A percentile compares a stretch with the other conserved stretches of the same genome.
These are phyloP conservation scores for Chamaecyparis obtusa DNA, from an alignment of 75 land plant genomes.

Conservation along the genomic window DNA sequence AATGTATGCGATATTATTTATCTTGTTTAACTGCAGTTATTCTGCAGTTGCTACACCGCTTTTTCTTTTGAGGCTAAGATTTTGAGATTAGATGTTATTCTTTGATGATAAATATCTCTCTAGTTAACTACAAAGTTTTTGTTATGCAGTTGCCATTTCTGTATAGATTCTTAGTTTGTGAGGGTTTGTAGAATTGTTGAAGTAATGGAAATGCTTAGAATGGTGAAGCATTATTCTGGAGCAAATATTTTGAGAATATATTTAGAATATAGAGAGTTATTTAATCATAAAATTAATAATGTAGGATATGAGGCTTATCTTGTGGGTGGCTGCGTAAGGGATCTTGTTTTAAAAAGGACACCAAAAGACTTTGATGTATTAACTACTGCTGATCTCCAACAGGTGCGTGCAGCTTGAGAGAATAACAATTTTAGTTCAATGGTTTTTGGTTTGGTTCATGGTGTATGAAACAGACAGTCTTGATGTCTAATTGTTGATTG, in stretches of 20 bases:
- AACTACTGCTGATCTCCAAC: constrained; percentile 67
- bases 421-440: background rate
- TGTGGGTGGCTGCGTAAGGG: constrained; percentile 94
- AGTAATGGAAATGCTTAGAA: constrained; percentile 3
- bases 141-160: background rate
- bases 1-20: background rate
- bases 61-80: background rate
- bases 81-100: background rate
- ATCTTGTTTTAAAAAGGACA: constrained; percentile 60
- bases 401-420: constrained; percentile 19
- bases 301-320: constrained; percentile 83
- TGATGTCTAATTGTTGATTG: constrained; percentile 1
- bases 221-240: background rate
- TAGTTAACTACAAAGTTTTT: background rate
- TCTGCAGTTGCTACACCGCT: background rate
- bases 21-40: background rate
- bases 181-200: background rate
- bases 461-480: background rate
- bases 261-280: background rate
- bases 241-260: background rate
- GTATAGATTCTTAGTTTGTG: background rate
- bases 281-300: background rate
- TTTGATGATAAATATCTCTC: background rate
- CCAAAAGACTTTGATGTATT: constrained; percentile 89
- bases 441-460: background rate